Evolutionary conservation across 441 rosid species (phyloP), one percentile per base, ranked within the genome.

Genomic region (Erodium chrysanthum): DNA sequence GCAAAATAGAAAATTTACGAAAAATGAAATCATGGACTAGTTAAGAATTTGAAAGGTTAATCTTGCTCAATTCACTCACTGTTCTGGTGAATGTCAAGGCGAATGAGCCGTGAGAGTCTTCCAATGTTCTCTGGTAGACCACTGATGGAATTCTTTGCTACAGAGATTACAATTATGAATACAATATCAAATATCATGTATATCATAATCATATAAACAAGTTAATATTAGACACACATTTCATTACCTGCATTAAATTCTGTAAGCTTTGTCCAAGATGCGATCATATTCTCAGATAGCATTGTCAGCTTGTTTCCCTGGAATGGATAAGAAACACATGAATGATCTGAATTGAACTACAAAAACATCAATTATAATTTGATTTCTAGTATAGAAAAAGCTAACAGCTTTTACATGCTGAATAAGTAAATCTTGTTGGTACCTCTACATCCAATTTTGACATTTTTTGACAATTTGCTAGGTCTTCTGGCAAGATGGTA

Each of bases 51-150:
- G 64, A 9, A 75, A 64, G 71, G 60, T 12, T 59, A 63, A 14
- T 62, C 48, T 54, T 50, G 20, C 63, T 68, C 48, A 25, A 52
- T 71, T 73, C 50, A 82, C 92, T 85, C 77, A 93, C 98, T 85
- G 79, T 93, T 93, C 75, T 87, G 97, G 72, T 87, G 98, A 79
- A 90, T 88, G 75, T 93, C 96, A 76, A 93, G 89, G 73, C 96
- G 88, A 66, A 93, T 84, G 78, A 93, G 90, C 74, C 79, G 85
- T 8, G 90, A 82, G 81, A 90, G 94, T 71, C 76, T 80, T 78
- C 95, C 95, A 52, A 90, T 76, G 73, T 73, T 83, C 71, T 89
- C 89, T 17, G 98, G 96, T 48, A 93, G 75, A 69, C 75, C 76
- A 77, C 61, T 77, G 75, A 93, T 80, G 81, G 86, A 68, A 79